A percentile compares a stretch with the other conserved stretches of the same genome.
Conservation (phyloP, 2,329 filamentous ascomycete genomes). For the Lomentospora prolificans region DNA sequence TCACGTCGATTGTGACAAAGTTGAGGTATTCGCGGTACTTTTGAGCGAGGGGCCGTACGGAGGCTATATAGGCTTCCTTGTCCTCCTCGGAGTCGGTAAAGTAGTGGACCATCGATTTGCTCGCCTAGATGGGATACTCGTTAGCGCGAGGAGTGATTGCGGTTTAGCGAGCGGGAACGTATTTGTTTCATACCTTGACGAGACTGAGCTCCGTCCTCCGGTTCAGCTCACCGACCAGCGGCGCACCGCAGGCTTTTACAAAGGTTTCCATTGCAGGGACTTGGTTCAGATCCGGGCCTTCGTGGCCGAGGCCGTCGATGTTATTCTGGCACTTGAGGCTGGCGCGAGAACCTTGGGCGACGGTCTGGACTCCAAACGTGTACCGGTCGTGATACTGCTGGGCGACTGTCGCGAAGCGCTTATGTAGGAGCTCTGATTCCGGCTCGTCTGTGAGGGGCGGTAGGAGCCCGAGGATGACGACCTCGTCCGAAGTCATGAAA, state of each 20-base stretch:
- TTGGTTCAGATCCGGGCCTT: slow-evolving; percentile 20
- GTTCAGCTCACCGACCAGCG: slow-evolving; percentile 33
- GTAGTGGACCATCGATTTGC: slow-evolving; percentile 28
- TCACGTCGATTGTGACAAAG: slow-evolving; percentile 36
- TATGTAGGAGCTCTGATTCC: slow-evolving; percentile 14
- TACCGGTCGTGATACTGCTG: slow-evolving; percentile 27
- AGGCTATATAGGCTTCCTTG: slow-evolving; percentile 23
- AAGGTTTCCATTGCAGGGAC: slow-evolving; percentile 26
- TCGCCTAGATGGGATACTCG: slow-evolving; percentile 18
- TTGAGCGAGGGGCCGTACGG: slow-evolving; percentile 30
- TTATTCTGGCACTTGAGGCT: slow-evolving; percentile 31
- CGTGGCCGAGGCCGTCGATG: slow-evolving; percentile 24
- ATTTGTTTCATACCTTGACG: slow-evolving; percentile 20
- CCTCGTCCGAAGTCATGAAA: slow-evolving; percentile 28
- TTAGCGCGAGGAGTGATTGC: neutral
- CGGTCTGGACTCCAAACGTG: slow-evolving; percentile 26
- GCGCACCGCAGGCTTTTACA: slow-evolving; percentile 25
- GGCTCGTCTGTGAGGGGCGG: slow-evolving; percentile 16
- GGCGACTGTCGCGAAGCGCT: slow-evolving; percentile 24
- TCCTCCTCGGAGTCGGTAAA: slow-evolving; percentile 17
- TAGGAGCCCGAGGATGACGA: slow-evolving; percentile 31
- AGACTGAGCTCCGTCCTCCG: slow-evolving; percentile 33
- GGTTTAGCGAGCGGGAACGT: neutral
- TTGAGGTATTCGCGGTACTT: slow-evolving; percentile 35
- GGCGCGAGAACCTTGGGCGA: slow-evolving; percentile 11